Evolutionary conservation across 2,329 filamentous ascomycete genomes (phyloP).

Genomic region (Cladosporium sp.): DNA sequence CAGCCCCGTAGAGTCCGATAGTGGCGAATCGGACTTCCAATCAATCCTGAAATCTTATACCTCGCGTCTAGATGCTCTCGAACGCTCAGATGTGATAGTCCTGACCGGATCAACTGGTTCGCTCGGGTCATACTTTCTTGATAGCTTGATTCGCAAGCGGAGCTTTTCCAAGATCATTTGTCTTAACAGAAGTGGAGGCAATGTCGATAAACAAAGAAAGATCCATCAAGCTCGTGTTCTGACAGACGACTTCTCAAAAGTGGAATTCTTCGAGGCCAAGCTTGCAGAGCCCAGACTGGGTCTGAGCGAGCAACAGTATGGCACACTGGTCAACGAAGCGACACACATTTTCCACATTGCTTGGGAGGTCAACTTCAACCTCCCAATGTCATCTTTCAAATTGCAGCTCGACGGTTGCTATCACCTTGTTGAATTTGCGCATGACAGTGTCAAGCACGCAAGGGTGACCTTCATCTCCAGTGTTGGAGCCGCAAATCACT

Average conservation of each 20-base stretch:
- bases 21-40: background rate
- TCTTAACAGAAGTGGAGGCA: constrained; percentile 27
- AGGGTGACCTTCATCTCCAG: constrained; percentile 1
- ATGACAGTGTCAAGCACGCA: constrained; percentile 16
- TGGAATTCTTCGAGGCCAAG: constrained; percentile 24
- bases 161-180: constrained; percentile 28
- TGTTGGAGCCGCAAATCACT: constrained; percentile 3
- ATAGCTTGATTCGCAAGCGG: constrained; percentile 25
- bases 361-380: constrained; percentile 37
- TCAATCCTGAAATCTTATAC: constrained; percentile 28
- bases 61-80: background rate
- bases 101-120: constrained; percentile 36
- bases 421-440: constrained; percentile 13
- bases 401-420: constrained; percentile 6
- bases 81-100: constrained; percentile 32
- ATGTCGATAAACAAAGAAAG: constrained; percentile 19
- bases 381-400: constrained; percentile 29
- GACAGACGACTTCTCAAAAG: constrained; percentile 23
- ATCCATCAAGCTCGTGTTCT: constrained; percentile 22
- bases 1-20: background rate
- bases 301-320: constrained; percentile 19
- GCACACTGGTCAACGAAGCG: constrained; percentile 16
- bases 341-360: constrained; percentile 35
- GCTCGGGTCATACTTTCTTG: constrained; percentile 32
- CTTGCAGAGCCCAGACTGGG: constrained; percentile 25